Base-by-base conservation (phyloP, 2,329 filamentous ascomycete genomes). In the Bisporella sp. region DNA sequence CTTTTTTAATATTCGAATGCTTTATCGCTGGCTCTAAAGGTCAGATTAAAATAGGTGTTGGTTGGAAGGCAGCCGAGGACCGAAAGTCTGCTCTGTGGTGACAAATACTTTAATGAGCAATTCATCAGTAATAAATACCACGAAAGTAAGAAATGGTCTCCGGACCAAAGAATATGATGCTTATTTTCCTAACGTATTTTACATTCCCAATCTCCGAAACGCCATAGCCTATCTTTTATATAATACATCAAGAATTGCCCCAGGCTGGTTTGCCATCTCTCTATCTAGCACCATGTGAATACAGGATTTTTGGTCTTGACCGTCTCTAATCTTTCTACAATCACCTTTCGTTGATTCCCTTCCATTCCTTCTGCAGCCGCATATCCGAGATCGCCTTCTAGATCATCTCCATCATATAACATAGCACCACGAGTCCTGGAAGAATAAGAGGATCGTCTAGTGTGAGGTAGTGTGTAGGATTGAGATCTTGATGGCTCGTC, bases 251-350 rank as follows among this genome's bases (percentile, higher is more conserved):
- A 30, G 30, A 28, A 13, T 47, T 37, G 41, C 42, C 50, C 44
- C 30, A 13, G 8, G 8, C n/a, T 37, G n/a, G 8, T 9, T 9
- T 37, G 35, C 35, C 21, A 3, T 21, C 21, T 21, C 21, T 21
- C 21, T 37, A 30, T 51, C 73, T 73, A 97, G 74, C 93, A 99
- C 88, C 93, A 99, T 42, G 88, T 96, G 69, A 99, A 99, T 32
- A 99, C 90, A 2, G 93, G 93, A 65, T 95, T 95, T 66, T 86
- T 87, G 65, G 84, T 89, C 76, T 97, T 97, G 55, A 99, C 93
- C 53, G 92, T 87, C 74, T 99, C 93, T 52, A 99, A 72, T 56
- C 93, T 78, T 74, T 99, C 93, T 45, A 99, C 91, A 73, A 99
- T 97, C 45, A 99, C 93, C 69, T 93, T 95, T 61, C 91, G 81